Percentiles rank a stretch among this genome's conserved stretches.
These are phyloP conservation scores for Populus davidiana DNA, from an alignment of 345 rosid genomes.

Conservation along the genomic window DNA sequence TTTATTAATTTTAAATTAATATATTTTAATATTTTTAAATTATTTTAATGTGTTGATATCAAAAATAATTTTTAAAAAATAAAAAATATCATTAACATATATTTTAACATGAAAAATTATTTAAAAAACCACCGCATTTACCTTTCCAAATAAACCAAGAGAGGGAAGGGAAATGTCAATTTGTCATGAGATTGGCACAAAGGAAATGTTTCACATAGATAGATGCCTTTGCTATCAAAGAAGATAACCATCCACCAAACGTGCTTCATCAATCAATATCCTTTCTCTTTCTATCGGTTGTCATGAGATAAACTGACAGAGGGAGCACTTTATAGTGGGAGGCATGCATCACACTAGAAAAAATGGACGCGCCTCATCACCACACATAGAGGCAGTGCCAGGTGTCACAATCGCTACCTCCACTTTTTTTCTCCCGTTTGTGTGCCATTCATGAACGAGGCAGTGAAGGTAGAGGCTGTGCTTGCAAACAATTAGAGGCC, in stretches of 20 bases:
- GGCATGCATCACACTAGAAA: slow-evolving; percentile 18
- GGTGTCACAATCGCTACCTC: slow-evolving; percentile 21
- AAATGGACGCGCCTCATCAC: slow-evolving; percentile 14
- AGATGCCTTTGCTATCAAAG: slow-evolving; percentile 17
- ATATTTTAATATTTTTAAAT: too few species aligned
- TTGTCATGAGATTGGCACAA: slow-evolving; percentile 23
- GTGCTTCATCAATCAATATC: slow-evolving; percentile 1
- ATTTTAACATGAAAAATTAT: too few species aligned
- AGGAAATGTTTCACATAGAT: background rate
- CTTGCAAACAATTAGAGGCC: slow-evolving; percentile 19
- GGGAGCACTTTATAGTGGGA: slow-evolving; percentile 22
- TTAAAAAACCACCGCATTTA: too few species aligned
- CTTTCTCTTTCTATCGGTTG: background rate
- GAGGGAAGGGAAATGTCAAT: background rate
- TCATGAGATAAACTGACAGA: background rate
- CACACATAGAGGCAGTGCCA: slow-evolving; percentile 12
- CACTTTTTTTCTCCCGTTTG: background rate
- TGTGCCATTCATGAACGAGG: slow-evolving; percentile 8
- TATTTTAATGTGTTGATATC: too few species aligned
- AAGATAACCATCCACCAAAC: slow-evolving; percentile 16
- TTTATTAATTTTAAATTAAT: too few species aligned
- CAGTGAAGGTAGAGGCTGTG: background rate
- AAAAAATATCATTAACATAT: too few species aligned
- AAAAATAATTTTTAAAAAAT: too few species aligned
- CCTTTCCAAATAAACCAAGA: too few species aligned